Percentiles rank a stretch among this genome's conserved stretches.
phyloP scores from a whole-genome alignment of 495 filamentous ascomycete genomes.

The Penicillium malachiteum region DNA sequence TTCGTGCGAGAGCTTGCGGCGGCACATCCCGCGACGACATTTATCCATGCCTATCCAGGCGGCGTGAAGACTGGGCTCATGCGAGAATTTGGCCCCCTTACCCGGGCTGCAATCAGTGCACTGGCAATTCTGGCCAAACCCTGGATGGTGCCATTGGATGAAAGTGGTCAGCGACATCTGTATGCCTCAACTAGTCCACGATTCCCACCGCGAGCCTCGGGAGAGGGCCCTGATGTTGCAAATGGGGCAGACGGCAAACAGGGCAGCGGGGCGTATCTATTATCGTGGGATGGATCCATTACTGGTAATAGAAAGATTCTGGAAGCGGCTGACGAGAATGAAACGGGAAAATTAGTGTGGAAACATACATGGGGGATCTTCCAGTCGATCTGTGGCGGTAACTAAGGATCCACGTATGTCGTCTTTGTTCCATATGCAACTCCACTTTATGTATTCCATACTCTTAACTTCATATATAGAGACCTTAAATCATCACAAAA shows the following conservation, averaged over 20 bases:
- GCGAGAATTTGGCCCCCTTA: constrained; percentile 19
- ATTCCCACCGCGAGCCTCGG: constrained; percentile 25
- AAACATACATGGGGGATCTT: constrained; percentile 22
- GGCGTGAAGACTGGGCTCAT: constrained; percentile 45
- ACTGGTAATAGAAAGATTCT: constrained; percentile 16
- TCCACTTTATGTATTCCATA: background rate
- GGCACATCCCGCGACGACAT: constrained; percentile 48
- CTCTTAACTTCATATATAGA: background rate
- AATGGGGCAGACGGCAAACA: constrained; percentile 20
- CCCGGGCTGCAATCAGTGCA: constrained; percentile 7
- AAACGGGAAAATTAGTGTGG: constrained; percentile 19
- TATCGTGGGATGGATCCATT: constrained; percentile 19
- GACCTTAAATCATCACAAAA: background rate
- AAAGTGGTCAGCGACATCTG: constrained; percentile 46
- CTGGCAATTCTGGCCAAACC: constrained; percentile 20
- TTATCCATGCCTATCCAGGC: constrained; percentile 60
- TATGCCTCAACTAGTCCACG: constrained; percentile 41
- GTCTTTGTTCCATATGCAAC: background rate
- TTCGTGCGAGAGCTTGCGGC: constrained; percentile 40
- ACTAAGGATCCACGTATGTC: background rate
- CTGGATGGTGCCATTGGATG: constrained; percentile 31
- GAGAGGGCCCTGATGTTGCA: constrained; percentile 5
- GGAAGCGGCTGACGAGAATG: constrained; percentile 17
- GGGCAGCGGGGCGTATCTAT: constrained; percentile 22
- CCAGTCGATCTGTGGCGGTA: constrained; percentile 17